Conservation (phyloP, 2,329 filamentous ascomycete species). For the Thelonectria blattea region DNA sequence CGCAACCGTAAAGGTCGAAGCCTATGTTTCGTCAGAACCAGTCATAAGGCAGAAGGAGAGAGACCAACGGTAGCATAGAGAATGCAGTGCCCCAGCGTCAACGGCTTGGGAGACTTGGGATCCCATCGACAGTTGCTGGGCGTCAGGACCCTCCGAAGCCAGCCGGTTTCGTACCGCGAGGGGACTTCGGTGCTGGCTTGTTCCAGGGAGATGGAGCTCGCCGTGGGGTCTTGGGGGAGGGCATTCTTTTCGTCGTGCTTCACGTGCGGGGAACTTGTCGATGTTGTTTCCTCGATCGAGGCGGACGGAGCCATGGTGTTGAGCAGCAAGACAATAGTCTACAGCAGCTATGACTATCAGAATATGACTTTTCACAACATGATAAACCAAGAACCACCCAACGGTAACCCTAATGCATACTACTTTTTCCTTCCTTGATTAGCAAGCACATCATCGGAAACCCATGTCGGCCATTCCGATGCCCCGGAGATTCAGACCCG, state of each 20-base stretch:
- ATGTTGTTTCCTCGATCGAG: background rate
- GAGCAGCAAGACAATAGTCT: background rate
- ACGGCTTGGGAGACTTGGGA: constrained; percentile 67
- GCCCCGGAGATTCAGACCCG: constrained; percentile 3
- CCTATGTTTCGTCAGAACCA: constrained; percentile 40
- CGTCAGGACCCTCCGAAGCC: constrained; percentile 45
- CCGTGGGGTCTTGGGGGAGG: background rate
- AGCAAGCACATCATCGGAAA: constrained; percentile 22
- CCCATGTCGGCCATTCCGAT: constrained; percentile 19
- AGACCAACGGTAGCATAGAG: constrained; percentile 67
- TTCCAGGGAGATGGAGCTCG: constrained; percentile 4
- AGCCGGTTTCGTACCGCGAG: constrained; percentile 33
- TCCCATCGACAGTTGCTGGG: constrained; percentile 74
- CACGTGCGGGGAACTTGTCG: background rate
- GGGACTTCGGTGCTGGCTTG: constrained; percentile 14
- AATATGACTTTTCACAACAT: background rate
- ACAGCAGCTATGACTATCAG: background rate
- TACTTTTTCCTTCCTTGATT: constrained; percentile 6
- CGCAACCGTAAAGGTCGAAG: constrained; percentile 72
- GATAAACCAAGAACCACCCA: background rate
- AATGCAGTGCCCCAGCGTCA: constrained; percentile 72
- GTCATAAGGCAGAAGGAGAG: background rate
- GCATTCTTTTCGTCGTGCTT: background rate
- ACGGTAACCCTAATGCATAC: no score
- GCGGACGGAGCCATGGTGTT: constrained; percentile 6